Evolutionary conservation across 768 basidiomycete species (phyloP), one percentile per base, ranked within the genome.

Genomic region (Mycena haematopus): DNA sequence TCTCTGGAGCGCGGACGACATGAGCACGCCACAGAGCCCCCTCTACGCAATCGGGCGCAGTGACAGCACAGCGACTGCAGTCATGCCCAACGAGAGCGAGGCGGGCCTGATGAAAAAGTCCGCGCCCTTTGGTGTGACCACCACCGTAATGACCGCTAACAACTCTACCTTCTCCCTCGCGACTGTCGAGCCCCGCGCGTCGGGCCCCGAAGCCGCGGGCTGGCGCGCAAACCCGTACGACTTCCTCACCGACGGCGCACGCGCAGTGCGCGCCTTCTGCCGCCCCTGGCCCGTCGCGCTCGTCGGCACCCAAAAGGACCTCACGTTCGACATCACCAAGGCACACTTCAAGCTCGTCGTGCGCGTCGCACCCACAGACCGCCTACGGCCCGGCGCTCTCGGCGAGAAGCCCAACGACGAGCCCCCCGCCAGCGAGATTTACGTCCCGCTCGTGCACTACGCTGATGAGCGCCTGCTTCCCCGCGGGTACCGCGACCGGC

Each of bases 371-470:
- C 65, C 84, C 6, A 84, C 85, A 29, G 93, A 95, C 70, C 74
- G 76, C 24, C 75, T 76, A 0, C 62, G 62, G 25, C 57, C 62
- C 13, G 68, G 65, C 13, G 76, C 65, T 0, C 54, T 62, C 1
- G 44, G 22, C 44, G 44, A 45, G 14, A 15, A 6, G 44, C 6
- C 11, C 44, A 65, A 65, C 17, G 68, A 73, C 2, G 78, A 79
- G 19, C 73, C 72, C 29, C 76, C 85, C 1, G 82, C 88, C n/a
- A 98, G 95, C 21, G 97, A 97, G 80, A 88, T 99, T 22, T 99
- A 84, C 73, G 73, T 99, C 1, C 97, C 97, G 6, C 80, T 94
- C 52, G 88, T 96, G 21, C 97, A 99, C 73, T 99, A 88, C 72
- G 92, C 90, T 3, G 80, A 82, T 63, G 65, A 65, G 49, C 65